Conservation (phyloP, 371 early-diverging fungal species). For the Rhizopus stolonifer region DNA sequence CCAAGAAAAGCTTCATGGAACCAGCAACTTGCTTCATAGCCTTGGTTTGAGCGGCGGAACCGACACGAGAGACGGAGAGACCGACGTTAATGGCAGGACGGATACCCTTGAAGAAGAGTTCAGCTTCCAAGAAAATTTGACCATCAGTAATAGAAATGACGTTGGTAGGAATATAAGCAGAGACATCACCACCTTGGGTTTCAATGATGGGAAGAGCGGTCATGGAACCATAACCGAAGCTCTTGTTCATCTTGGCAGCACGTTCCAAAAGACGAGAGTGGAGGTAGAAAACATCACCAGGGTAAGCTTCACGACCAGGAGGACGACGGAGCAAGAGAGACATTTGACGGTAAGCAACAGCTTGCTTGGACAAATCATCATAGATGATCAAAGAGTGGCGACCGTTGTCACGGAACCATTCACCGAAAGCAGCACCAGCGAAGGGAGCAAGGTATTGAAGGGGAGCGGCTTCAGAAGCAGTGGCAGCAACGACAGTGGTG, state of each 20-base stretch:
- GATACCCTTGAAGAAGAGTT: slow-evolving; percentile 97
- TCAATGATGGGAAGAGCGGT: slow-evolving; percentile 97
- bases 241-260: slow-evolving; percentile 96
- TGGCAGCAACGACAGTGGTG: slow-evolving; percentile 94
- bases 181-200: slow-evolving; percentile 98
- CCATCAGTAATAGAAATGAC: slow-evolving; percentile 98
- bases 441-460: slow-evolving; percentile 96
- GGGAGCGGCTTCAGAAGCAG: slow-evolving; percentile 94
- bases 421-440: slow-evolving; percentile 92
- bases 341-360: slow-evolving; percentile 98
- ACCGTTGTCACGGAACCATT: slow-evolving; percentile 97
- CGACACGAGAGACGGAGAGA: slow-evolving; percentile 98
- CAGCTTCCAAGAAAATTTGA: slow-evolving; percentile 90
- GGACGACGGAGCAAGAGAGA: slow-evolving; percentile 96
- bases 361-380: slow-evolving; percentile 97
- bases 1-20: slow-evolving; percentile 96
- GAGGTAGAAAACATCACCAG: slow-evolving; percentile 97
- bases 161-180: slow-evolving; percentile 98
- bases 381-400: slow-evolving; percentile 93
- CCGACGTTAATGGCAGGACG: slow-evolving; percentile 98
- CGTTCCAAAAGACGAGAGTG: slow-evolving; percentile 97
- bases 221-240: slow-evolving; percentile 89
- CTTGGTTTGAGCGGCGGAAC: slow-evolving; percentile 97
- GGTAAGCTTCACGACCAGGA: slow-evolving; percentile 97
- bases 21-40: slow-evolving; percentile 99